Base-by-base conservation (phyloP, 352 stramenopile genomes). In the Phytophthora ramorum region DNA sequence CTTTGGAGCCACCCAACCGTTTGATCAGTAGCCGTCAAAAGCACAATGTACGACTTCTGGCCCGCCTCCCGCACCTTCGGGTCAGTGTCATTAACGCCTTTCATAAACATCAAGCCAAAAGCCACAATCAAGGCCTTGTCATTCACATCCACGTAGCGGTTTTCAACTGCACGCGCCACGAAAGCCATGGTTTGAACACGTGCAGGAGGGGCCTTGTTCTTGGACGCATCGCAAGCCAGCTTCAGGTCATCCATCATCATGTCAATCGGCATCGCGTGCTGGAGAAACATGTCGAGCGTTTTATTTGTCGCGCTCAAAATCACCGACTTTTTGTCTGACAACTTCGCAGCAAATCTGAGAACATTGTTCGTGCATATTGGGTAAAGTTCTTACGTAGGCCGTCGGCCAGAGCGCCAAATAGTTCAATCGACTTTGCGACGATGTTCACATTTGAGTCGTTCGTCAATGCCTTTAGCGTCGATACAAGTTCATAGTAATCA, bases 371-470 rank as follows among this genome's bases (percentile, higher is more conserved):
- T 19, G 87, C 86, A 50, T 92, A 89, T 49, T 90, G 85, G 7
- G 75, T 85, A 32, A 96, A 96, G 47, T 87, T 88, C 63, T 91
- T 93, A 7, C 89, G 76, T 43, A 96, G 68, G 7, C 89, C 89
- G 62, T 96, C 87, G 0, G 89, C 69, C 3, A 96, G 67, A 3
- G 75, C 89, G 22, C 89, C 87, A 20, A 95, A 61, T 13, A 96
- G 83, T 80, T 95, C 87, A 47, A 96, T 83, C 34, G 89, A 78
- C 46, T 95, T 96, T 6, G 87, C 87, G 26, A 90, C 78, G 54
- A 96, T 95, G 47, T 96, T 95, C 20, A 96, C 89, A 56, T 96
- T 96, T 16, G 89, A 83, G 54, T 96, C 89, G 37, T 92, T 93
- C 16, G 67, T 87, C 10, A 93, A 62, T 13, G 91, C 50, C 57